Evolutionary conservation across 148 eudicot genomes (phyloP).

Genomic region (Rhododendron simsii): DNA sequence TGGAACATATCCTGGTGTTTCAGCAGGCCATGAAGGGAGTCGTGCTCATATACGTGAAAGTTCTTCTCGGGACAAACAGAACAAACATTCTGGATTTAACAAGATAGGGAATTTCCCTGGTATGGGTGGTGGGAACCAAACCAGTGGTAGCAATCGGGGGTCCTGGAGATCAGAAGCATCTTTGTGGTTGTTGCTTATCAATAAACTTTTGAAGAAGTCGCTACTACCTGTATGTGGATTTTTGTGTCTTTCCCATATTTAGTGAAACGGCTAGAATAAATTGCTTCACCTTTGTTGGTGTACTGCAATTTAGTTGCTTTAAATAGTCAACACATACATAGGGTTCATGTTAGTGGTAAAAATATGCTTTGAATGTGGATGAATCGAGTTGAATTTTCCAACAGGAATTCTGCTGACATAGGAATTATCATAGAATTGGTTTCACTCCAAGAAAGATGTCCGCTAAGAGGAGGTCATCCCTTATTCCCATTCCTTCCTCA

Average conservation of each 20-base stretch:
- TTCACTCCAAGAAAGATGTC: too few relatives aligned
- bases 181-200: conserved; percentile 71
- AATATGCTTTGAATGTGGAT: neutral
- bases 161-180: conserved; percentile 81
- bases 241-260: neutral
- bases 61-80: conserved; percentile 54
- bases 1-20: conserved; percentile 41
- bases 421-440: too few relatives aligned
- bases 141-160: conserved; percentile 41
- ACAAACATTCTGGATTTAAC: conserved; percentile 70
- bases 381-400: too few relatives aligned
- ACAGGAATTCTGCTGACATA: too few relatives aligned
- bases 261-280: neutral
- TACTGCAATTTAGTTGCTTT: neutral
- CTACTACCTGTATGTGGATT: conserved; percentile 75
- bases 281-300: neutral
- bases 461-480: too few relatives aligned
- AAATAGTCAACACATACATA: neutral
- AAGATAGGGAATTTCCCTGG: conserved; percentile 42
- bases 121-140: conserved; percentile 40
- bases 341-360: neutral
- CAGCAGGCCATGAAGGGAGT: conserved; percentile 50
- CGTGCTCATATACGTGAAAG: conserved; percentile 53
- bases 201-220: conserved; percentile 73
- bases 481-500: too few relatives aligned